Percentiles rank a stretch among this genome's conserved stretches.
Evolutionary conservation across 179 eudicot genomes (phyloP).

Genomic region (Spinacia oleracea): DNA sequence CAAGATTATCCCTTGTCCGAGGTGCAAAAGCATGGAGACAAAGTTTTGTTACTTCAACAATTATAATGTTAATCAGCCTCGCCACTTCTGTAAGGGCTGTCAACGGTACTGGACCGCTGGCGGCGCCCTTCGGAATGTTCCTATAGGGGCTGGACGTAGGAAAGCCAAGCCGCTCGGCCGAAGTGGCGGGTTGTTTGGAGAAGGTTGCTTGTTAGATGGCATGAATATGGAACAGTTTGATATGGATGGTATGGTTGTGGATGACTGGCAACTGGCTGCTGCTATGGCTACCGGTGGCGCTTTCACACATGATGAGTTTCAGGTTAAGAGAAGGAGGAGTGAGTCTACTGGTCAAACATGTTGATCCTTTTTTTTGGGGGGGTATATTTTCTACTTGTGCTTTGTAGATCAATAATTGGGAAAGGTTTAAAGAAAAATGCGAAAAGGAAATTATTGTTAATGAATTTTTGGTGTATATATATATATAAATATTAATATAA

Average conservation of each 20-base stretch:
- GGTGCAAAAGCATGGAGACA: conserved; percentile 68
- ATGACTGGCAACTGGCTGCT: conserved; percentile 46
- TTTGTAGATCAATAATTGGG: conserved; percentile 23
- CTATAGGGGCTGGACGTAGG: conserved; percentile 65
- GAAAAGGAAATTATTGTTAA: neutral
- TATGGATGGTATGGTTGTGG: conserved; percentile 39
- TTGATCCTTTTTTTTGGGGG: neutral
- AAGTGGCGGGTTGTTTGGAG: conserved; percentile 27
- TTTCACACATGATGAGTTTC: conserved; percentile 36
- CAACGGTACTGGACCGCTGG: conserved; percentile 74
- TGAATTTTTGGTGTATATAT: conserved; percentile 23
- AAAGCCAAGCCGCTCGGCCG: conserved; percentile 49
- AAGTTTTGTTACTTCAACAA: conserved; percentile 68
- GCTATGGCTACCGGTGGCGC: conserved; percentile 41
- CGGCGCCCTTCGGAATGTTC: conserved; percentile 61
- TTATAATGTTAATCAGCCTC: conserved; percentile 66
- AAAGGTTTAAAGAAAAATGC: neutral
- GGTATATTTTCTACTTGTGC: conserved; percentile 3
- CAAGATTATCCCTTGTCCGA: conserved; percentile 60
- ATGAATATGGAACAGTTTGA: conserved; percentile 34
- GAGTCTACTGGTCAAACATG: conserved; percentile 41
- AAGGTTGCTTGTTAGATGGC: conserved; percentile 37
- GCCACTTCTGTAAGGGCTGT: conserved; percentile 67
- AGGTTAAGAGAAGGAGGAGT: conserved; percentile 51
- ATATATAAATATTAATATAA: neutral